Evolutionary conservation across 2,329 filamentous ascomycete species (phyloP), one percentile per base, ranked within the genome.

Genomic region (Trichoderma koningii): DNA sequence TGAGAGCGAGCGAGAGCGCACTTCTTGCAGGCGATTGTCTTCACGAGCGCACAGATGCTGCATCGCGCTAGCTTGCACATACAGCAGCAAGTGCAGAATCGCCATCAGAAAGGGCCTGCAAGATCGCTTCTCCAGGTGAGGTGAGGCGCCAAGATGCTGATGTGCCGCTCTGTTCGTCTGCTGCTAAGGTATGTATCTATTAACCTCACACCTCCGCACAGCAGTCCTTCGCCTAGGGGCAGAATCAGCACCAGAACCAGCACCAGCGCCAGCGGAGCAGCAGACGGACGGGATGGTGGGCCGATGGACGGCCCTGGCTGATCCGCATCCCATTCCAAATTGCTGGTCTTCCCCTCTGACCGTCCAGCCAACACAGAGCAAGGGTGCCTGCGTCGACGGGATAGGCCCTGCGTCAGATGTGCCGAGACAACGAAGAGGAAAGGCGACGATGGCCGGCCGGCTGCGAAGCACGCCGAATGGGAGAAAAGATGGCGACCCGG

Each of bases 261-360:
- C 30, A 34, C 30, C 30, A 34, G 26, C 17, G n/a, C 41, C 55
- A 47, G 55, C 42, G 15, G 34, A 12, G 34, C 34, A 44, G 48
- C 59, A 34, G 50, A 60, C 63, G 47, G 50, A 60, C 63, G 47
- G 55, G 26, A 65, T 41, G 48, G 63, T 60, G 63, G 63, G 38
- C 47, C 55, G 48, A 55, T 42, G 50, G 61, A 48, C 44, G 61
- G 44, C 44, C 17, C 34, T 50, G 52, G 50, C 41, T 56, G 55
- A 30, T 45, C 41, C 50, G 23, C 50, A 53, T 62, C 53, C 50
- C 59, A 53, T 62, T 62, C 50, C 59, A 53, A 44, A 53, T 55
- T 28, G 59, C 50, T 62, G 59, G 59, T 55, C 50, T 50, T 28
- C 34, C 12, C 34, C 21, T 45, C 19, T 41, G 17, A 21, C 55